These are phyloP conservation scores for Fusarium abutilonis DNA, from an alignment of 2,329 filamentous ascomycete species.

Conservation along the genomic window DNA sequence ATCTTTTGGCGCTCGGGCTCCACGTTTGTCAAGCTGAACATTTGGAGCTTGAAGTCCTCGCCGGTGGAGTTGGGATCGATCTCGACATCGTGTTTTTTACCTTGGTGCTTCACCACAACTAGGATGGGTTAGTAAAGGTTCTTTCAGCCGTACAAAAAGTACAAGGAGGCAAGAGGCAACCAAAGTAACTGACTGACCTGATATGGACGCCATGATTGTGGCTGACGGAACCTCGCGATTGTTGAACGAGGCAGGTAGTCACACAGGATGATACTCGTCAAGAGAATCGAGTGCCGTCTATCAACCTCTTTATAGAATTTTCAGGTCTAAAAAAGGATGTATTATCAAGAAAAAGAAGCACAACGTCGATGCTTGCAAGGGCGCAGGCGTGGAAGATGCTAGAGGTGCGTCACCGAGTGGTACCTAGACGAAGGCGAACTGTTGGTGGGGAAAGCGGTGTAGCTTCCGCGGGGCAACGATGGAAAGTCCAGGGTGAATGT, in stretches of 20 bases:
- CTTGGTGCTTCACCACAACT: slow-evolving; percentile 95
- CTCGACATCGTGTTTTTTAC: slow-evolving; percentile 94
- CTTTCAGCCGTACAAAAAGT: not conserved
- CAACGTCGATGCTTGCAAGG: slow-evolving; percentile 10
- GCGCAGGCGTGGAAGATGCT: slow-evolving; percentile 23
- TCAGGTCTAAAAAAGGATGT: slow-evolving; percentile 4
- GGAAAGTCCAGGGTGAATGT: not conserved
- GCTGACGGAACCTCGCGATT: slow-evolving; percentile 25
- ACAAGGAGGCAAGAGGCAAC: slow-evolving; percentile 12
- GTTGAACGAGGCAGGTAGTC: slow-evolving; percentile 4
- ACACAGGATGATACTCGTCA: not conserved
- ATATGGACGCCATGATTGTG: slow-evolving; percentile 63
- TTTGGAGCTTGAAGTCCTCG: slow-evolving; percentile 94
- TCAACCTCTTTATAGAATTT: not conserved
- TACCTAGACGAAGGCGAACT: slow-evolving; percentile 45
- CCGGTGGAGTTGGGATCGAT: slow-evolving; percentile 85
- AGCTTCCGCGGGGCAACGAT: slow-evolving; percentile 24
- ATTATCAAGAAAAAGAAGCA: not conserved
- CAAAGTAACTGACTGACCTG: slow-evolving; percentile 57
- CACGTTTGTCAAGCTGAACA: slow-evolving; percentile 94
- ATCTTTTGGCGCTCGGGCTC: slow-evolving; percentile 98
- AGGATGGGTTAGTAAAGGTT: slow-evolving; percentile 30
- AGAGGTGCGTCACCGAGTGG: slow-evolving; percentile 49
- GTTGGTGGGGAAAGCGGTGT: slow-evolving; percentile 46
- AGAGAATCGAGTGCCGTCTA: not conserved